These are phyloP conservation scores for Phytophthora citricola DNA, from an alignment of 352 stramenopile species.

Conservation along the genomic window DNA sequence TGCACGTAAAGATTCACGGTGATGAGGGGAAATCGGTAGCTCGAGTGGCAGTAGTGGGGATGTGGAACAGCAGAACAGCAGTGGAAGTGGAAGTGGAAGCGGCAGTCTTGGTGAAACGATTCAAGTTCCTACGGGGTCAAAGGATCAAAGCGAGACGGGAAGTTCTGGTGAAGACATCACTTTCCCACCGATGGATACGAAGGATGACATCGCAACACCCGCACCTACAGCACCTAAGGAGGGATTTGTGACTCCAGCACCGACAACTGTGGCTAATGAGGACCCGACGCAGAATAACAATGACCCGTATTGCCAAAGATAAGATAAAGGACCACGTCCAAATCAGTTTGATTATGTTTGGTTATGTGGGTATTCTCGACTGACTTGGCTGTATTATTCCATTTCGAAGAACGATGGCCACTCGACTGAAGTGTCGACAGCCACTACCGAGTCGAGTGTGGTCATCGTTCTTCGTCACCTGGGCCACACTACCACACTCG, in stretches of 20 bases:
- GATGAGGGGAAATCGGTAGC: constrained; percentile 2
- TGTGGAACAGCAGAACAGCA: background rate
- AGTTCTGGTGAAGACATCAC: background rate
- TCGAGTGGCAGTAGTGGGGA: constrained; percentile 16
- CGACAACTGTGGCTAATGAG: background rate
- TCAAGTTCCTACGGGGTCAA: too few species aligned
- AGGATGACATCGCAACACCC: constrained; percentile 9
- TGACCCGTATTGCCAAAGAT: background rate
- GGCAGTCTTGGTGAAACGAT: too few species aligned
- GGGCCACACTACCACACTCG: too few species aligned
- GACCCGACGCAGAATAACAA: constrained; percentile 3
- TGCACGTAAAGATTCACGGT: constrained; percentile 47
- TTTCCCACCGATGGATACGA: constrained; percentile 1
- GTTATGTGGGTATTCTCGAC: too few species aligned
- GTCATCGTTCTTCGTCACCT: too few species aligned
- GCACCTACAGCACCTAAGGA: constrained; percentile 8
- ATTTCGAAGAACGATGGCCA: too few species aligned
- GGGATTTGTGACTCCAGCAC: constrained; percentile 11
- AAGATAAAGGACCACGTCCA: background rate
- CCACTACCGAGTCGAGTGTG: too few species aligned
- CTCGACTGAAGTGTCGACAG: too few species aligned
- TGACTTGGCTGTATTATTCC: too few species aligned
- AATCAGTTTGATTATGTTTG: too few species aligned
- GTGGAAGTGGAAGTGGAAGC: constrained; percentile 7
- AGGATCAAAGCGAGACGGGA: too few species aligned